Conservation (phyloP, 768 basidiomycete genomes). For the Termitomyces sp. region DNA sequence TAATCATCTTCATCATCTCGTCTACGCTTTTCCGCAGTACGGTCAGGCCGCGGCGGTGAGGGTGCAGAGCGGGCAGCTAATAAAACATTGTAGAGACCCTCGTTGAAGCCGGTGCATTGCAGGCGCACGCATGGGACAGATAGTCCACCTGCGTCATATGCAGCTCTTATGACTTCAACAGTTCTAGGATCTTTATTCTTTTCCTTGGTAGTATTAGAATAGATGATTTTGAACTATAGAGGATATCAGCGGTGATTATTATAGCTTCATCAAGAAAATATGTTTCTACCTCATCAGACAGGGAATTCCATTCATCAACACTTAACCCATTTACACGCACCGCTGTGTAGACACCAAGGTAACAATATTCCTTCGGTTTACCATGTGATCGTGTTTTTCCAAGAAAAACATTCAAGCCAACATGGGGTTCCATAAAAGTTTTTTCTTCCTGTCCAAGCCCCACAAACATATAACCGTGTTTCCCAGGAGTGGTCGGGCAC, state of each 20-base stretch:
- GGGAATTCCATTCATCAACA: conserved; percentile 43
- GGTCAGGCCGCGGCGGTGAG: not conserved
- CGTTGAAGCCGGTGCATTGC: conserved; percentile 42
- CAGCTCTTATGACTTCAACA: conserved; percentile 31
- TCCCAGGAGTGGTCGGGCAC: conserved; percentile 45
- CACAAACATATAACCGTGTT: conserved; percentile 56
- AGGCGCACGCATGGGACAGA: conserved; percentile 48
- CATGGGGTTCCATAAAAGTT: conserved; percentile 36
- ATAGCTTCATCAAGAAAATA: not conserved
- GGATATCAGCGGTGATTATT: not conserved
- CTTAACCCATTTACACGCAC: conserved; percentile 37
- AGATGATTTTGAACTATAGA: conserved; percentile 31
- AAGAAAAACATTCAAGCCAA: conserved; percentile 43
- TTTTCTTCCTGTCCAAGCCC: conserved; percentile 45
- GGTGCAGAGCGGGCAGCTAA: conserved; percentile 6
- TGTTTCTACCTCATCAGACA: conserved; percentile 35
- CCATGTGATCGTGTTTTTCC: conserved; percentile 28
- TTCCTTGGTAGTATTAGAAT: conserved; percentile 35
- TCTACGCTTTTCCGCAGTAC: conserved; percentile 12
- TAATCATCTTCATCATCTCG: conserved; percentile 17
- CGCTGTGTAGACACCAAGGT: conserved; percentile 46
- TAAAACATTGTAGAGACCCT: conserved; percentile 33
- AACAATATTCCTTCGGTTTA: conserved; percentile 33
- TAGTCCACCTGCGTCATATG: conserved; percentile 43
- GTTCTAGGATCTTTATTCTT: conserved; percentile 34